Conservation (phyloP, 176 grass and related monocot species). For the Oryza punctata region DNA sequence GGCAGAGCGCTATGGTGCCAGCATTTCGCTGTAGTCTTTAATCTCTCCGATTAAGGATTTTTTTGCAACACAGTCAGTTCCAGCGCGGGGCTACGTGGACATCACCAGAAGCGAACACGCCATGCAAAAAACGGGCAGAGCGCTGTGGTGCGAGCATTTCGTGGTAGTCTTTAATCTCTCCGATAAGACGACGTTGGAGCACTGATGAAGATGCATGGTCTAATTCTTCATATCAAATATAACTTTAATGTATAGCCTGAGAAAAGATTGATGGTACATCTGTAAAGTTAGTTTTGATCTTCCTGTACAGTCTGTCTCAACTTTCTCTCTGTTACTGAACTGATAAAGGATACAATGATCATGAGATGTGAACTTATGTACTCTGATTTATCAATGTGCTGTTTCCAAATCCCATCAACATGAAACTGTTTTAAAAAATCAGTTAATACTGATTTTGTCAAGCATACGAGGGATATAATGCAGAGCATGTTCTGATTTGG, state of each 20-base stretch:
- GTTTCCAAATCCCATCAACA: background rate
- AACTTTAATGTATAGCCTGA: background rate
- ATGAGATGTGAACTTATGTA: background rate
- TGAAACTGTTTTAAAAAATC: background rate
- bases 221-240: background rate
- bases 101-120: too few relatives aligned
- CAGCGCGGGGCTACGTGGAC: too few relatives aligned
- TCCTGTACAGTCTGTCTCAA: background rate
- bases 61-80: too few relatives aligned
- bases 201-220: background rate
- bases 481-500: background rate
- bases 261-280: background rate
- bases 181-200: background rate
- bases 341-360: background rate
- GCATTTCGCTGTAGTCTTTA: too few relatives aligned
- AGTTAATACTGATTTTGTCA: background rate
- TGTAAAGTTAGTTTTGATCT: background rate
- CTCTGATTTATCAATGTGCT: background rate
- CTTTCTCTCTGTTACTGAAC: too few relatives aligned
- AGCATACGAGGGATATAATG: background rate
- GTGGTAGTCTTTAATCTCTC: too few relatives aligned
- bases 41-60: too few relatives aligned
- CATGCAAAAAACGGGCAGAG: too few relatives aligned
- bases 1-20: too few relatives aligned
- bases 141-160: too few relatives aligned